phyloP scores from a whole-genome alignment of 2,329 filamentous ascomycete species.

The Pseudogymnoascus sp. region DNA sequence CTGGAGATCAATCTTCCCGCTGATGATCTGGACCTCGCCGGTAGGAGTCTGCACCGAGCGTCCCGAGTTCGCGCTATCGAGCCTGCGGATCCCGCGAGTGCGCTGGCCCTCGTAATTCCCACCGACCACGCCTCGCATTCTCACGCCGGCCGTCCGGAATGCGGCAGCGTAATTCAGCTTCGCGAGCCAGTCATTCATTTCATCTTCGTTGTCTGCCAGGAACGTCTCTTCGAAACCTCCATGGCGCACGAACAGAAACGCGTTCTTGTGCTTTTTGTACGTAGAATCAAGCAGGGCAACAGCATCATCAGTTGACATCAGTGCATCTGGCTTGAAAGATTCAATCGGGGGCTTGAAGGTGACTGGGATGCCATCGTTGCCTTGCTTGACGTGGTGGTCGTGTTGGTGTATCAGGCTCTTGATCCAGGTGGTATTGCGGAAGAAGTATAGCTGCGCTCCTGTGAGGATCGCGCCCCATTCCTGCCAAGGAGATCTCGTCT shows the following conservation, averaged over 20 bases:
- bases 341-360: conserved; percentile 85
- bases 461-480: conserved; percentile 97
- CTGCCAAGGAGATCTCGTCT: conserved; percentile 91
- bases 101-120: conserved; percentile 78
- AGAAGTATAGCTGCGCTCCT: conserved; percentile 94
- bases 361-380: conserved; percentile 65
- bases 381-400: conserved; percentile 70
- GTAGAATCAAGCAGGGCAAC: conserved; percentile 78
- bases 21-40: conserved; percentile 65
- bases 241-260: conserved; percentile 83
- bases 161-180: conserved; percentile 95
- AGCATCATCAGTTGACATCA: conserved; percentile 89
- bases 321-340: conserved; percentile 85
- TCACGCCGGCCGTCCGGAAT: conserved; percentile 83
- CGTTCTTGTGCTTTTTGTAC: conserved; percentile 94
- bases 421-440: conserved; percentile 86
- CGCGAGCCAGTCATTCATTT: conserved; percentile 94
- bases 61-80: conserved; percentile 43
- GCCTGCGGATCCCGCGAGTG: conserved; percentile 60
- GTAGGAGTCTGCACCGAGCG: conserved; percentile 59
- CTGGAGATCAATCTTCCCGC: conserved; percentile 67
- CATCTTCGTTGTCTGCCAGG: conserved; percentile 78
- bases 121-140: conserved; percentile 79
- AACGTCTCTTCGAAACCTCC: conserved; percentile 84
- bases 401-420: conserved; percentile 86